A percentile compares a stretch with the other conserved stretches of the same genome.
Conservation (phyloP, 208 protist species). For the Phytomonas francai region DNA sequence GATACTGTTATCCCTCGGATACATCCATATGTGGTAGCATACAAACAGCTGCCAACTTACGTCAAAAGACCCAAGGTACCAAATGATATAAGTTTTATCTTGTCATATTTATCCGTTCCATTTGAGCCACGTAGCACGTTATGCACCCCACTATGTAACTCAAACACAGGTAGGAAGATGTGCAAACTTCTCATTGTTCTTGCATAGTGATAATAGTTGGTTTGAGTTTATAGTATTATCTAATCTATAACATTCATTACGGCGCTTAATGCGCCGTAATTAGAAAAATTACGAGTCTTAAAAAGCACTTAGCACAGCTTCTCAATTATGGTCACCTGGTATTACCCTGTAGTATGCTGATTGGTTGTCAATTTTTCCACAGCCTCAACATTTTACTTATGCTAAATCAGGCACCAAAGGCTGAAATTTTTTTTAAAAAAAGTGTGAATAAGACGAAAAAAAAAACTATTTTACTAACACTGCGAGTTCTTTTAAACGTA, state of each 20-base stretch:
- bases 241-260: no score
- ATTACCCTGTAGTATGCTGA: no score
- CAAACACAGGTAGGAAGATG: neutral
- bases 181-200: no score
- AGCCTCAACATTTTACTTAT: neutral
- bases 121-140: neutral
- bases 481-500: neutral
- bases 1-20: neutral
- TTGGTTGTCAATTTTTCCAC: no score
- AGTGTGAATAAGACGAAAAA: neutral
- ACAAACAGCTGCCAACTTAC: neutral
- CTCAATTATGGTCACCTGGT: neutral
- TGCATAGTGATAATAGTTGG: no score
- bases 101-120: slow-evolving; percentile 1
- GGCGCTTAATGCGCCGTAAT: no score
- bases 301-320: slow-evolving; percentile 1
- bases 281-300: neutral
- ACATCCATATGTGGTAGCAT: neutral
- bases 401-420: neutral
- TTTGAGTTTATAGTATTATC: no score
- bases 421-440: slow-evolving; percentile 4
- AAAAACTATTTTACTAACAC: neutral
- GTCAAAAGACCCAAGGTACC: neutral
- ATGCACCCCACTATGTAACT: neutral
- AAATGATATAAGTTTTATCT: slow-evolving; percentile 7